Conservation (phyloP, 768 basidiomycete species). For the Hebeloma cylindrosporum region DNA sequence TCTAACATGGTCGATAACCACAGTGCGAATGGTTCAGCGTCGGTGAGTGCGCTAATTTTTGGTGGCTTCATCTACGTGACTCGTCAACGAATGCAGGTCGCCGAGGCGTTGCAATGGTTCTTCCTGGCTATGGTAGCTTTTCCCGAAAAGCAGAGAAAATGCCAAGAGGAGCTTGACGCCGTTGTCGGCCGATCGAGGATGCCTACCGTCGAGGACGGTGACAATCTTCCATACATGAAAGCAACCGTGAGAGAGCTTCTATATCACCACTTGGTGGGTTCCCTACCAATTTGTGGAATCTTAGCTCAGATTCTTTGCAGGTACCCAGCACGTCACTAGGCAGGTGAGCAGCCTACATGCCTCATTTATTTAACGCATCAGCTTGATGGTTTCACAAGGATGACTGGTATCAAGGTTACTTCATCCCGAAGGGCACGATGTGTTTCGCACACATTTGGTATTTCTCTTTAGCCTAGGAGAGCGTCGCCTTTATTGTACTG, state of each 20-base stretch:
- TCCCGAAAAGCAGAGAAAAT: not conserved
- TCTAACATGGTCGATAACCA: too few species aligned
- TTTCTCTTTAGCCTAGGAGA: not conserved
- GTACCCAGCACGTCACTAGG: too few species aligned
- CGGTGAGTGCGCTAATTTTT: too few species aligned
- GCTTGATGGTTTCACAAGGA: not conserved
- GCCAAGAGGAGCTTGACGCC: constrained; percentile 1
- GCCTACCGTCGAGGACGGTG: not conserved
- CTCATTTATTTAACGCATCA: too few species aligned
- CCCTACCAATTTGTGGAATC: too few species aligned
- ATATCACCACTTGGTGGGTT: not conserved
- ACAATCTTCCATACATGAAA: not conserved
- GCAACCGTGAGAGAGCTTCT: not conserved
- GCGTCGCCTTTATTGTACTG: too few species aligned
- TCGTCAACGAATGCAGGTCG: not conserved
- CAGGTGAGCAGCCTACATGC: too few species aligned
- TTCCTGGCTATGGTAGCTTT: not conserved
- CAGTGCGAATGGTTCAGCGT: too few species aligned
- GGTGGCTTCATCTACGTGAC: too few species aligned
- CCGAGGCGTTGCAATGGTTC: not conserved
- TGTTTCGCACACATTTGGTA: constrained; percentile 6
- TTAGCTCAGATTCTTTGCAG: too few species aligned
- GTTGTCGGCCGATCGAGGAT: not conserved
- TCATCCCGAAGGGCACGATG: not conserved
- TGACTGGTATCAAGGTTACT: not conserved